Evolutionary conservation across 345 rosid species (phyloP).

Genomic region (Murraya koenigii): DNA sequence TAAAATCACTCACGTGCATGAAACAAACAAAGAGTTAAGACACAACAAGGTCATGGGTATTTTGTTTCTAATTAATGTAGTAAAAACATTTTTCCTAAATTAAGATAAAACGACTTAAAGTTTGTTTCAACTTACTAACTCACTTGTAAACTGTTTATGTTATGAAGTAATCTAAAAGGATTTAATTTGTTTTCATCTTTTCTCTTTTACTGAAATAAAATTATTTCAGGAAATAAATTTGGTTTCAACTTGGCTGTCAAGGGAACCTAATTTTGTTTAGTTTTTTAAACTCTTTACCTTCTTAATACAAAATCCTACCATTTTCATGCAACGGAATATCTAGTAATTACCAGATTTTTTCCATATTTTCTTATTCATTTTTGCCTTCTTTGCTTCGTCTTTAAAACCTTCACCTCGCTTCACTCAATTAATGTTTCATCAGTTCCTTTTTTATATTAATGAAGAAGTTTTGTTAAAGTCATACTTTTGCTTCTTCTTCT

Average conservation of each 20-base stretch:
- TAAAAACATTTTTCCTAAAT: constrained; percentile 1
- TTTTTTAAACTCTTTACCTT: constrained; percentile 3
- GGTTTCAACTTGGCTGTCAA: constrained; percentile 2
- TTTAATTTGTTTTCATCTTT: not conserved
- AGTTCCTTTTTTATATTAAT: not conserved
- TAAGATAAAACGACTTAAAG: constrained; percentile 3
- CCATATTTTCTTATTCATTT: constrained; percentile 21
- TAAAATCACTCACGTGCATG: not conserved
- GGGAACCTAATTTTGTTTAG: constrained; percentile 13
- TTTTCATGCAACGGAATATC: constrained; percentile 16
- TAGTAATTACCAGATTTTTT: constrained; percentile 26
- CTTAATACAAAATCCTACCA: constrained; percentile 13
- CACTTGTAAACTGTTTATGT: not conserved
- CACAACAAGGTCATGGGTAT: not conserved
- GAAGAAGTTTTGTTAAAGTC: not conserved
- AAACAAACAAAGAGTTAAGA: not conserved
- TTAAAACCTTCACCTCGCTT: constrained; percentile 2
- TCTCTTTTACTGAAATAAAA: not conserved
- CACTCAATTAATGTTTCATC: not conserved
- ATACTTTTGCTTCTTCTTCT: too few relatives aligned
- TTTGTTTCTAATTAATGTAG: not conserved
- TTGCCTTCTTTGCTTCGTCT: not conserved
- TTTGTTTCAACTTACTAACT: constrained; percentile 19
- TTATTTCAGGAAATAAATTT: not conserved
- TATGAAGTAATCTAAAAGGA: not conserved